Base-by-base conservation (phyloP, 768 basidiomycete genomes). In the Mycena metata region DNA sequence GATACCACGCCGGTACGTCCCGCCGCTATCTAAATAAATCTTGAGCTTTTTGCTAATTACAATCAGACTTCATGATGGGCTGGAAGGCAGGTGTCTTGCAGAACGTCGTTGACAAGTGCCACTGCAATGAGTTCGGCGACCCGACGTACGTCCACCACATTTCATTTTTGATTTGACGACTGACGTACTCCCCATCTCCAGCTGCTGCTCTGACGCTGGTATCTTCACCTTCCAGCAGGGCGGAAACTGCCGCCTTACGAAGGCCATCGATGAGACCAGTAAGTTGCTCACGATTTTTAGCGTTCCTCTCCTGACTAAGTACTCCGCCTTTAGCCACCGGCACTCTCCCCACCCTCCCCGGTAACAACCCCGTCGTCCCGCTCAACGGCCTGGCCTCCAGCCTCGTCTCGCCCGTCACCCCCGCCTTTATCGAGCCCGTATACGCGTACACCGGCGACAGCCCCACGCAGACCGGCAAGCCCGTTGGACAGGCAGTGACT, bases 71-170 rank as follows among this genome's bases (percentile, higher is more conserved):
- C 77, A 77, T 85, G 60, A 88, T 89, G 69, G 89, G 90, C 17
- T 92, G 90, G 90, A 85, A 88, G 52, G 69, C 74, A 1, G 85
- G 84, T 56, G 82, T 89, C 39, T 81, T 91, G 2, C 83, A 85
- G 64, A 82, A 80, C 4, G 89, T 88, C 23, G 81, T 91, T 17
- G 84, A 89, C 73, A 77, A 82, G 16, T 89, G 87, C 67, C 73
- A 84, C 69, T 88, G 87, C 77, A 80, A 84, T 66, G 58, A 59
- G 2, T 85, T 76, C 57, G 85, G 85, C 35, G 84, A 84, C 70
- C 69, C 45, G 26, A 69, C 47, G 60, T 26, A 35, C 60, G 76
- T 39, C 39, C 35, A 21, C 33, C 24, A 54, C 12, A 45, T 39
- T 43, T n/a, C 45, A 30, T 6, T 30, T 21, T 30, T 60, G 80